These are phyloP conservation scores for Mortierella claussenii DNA, from an alignment of 192 early-diverging fungal species.

Conservation along the genomic window DNA sequence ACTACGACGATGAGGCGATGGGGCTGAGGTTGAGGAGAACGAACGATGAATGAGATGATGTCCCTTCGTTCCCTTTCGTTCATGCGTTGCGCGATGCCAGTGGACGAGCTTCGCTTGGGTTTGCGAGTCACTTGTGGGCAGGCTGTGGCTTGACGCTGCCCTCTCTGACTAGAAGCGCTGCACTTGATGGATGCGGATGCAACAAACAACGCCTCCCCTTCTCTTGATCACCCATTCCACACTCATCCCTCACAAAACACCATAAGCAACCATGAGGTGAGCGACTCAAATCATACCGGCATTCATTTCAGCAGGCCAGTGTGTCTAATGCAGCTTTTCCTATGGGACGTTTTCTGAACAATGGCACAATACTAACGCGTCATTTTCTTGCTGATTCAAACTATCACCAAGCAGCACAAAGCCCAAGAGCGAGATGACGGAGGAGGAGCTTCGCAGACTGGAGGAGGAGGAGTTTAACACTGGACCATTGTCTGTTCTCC, in stretches of 20 bases:
- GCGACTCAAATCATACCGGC: neutral
- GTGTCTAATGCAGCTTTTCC: too few relatives aligned
- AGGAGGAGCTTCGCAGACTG: slow-evolving; percentile 88
- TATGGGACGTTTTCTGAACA: too few relatives aligned
- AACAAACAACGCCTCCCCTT: too few relatives aligned
- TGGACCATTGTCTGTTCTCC: slow-evolving; percentile 96
- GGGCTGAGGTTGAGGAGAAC: neutral
- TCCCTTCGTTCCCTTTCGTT: too few relatives aligned
- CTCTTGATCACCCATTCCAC: neutral
- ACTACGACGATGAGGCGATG: slow-evolving; percentile 5
- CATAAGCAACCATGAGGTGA: slow-evolving; percentile 11
- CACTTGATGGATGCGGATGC: too few relatives aligned
- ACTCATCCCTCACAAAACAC: neutral
- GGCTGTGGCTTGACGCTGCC: too few relatives aligned
- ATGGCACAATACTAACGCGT: slow-evolving; percentile 19
- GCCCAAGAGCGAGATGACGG: slow-evolving; percentile 79
- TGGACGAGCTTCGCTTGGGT: too few relatives aligned
- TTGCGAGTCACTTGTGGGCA: too few relatives aligned
- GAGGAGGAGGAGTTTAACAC: slow-evolving; percentile 97
- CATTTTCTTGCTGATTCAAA: neutral
- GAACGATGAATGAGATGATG: too few relatives aligned
- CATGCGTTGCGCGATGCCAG: too few relatives aligned
- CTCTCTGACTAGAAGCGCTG: too few relatives aligned
- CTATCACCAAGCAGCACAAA: slow-evolving; percentile 48
- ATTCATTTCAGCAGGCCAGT: too few relatives aligned